Evolutionary conservation across 257 asterid species (phyloP).

Genomic region (Ocimum tenuiflorum): DNA sequence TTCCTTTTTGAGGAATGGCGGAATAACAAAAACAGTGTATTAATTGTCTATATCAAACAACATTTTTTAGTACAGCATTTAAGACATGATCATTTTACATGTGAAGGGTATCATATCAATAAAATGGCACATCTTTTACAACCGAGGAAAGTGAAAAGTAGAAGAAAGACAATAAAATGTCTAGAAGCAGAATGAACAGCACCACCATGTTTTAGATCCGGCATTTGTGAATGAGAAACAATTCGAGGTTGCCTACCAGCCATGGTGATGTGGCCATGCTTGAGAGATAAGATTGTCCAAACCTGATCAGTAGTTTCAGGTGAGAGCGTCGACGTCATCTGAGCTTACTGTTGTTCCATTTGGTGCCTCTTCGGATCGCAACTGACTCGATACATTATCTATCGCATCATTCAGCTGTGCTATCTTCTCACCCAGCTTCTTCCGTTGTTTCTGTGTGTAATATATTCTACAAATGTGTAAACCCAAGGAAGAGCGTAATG

Average conservation of each 20-base stretch:
- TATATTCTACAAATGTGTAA: background rate
- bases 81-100: background rate
- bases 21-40: too few relatives aligned
- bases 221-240: background rate
- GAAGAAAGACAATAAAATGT: too few relatives aligned
- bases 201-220: background rate
- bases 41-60: background rate
- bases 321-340: constrained; percentile 52
- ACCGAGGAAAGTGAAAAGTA: background rate
- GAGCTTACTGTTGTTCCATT: constrained; percentile 51
- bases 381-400: constrained; percentile 58
- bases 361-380: constrained; percentile 46
- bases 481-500: background rate
- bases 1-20: too few relatives aligned
- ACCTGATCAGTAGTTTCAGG: constrained; percentile 26
- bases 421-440: constrained; percentile 73
- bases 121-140: too few relatives aligned
- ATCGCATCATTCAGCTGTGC: constrained; percentile 78
- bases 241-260: constrained; percentile 1
- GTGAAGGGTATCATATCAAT: too few relatives aligned
- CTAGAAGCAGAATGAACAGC: background rate
- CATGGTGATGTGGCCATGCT: background rate
- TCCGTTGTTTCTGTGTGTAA: constrained; percentile 66
- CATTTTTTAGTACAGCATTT: background rate
- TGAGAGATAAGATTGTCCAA: background rate